Evolutionary conservation across 768 basidiomycete genomes (phyloP), one percentile per base, ranked within the genome.

Genomic region (Trametes cubensis): DNA sequence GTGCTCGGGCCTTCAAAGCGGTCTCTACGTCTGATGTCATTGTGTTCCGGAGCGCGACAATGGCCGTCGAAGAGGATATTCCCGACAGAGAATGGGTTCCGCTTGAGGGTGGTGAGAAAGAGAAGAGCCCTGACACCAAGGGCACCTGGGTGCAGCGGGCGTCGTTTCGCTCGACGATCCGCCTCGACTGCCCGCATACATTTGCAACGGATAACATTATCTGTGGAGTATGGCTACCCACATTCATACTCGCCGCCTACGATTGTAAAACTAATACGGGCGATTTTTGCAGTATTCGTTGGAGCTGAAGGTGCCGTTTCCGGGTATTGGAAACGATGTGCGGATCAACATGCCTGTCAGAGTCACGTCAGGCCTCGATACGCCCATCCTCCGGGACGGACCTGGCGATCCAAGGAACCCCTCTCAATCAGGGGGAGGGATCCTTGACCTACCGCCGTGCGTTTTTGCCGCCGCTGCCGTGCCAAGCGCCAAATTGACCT

Each of bases 141-240:
- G 68, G 68, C 2, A 6, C 15, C 20, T 67, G 68, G 68, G 58
- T 58, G 15, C 68, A 69, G 55, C 54, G 50, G 17, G 53, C 45
- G 18, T 26, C 59, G 15, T 62, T 69, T 49, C n/a, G 40, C 4
- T 63, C 61, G 58, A 34, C 30, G 1, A 54, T 69, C 41, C 20
- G 21, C 34, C 54, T 67, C 25, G 39, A 50, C 15, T 63, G 58
- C 30, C 44, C 64, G 11, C 67, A 65, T 11, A 42, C 68, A 15
- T 64, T 69, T 40, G 5, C 20, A 42, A 25, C 47, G 13, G 40
- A 38, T 4, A 65, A 45, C n/a, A 40, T 65, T 18, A 42, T 44
- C 4, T 59, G 54, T 40, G 48, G 55, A 34, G 65, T 66, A 47
- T 13, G 55, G 15, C 3, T 20, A 6, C 17, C 18, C 17, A 30